These are phyloP conservation scores for Aspergillus sp. DNA, from an alignment of 2,329 filamentous ascomycete species.

Conservation along the genomic window DNA sequence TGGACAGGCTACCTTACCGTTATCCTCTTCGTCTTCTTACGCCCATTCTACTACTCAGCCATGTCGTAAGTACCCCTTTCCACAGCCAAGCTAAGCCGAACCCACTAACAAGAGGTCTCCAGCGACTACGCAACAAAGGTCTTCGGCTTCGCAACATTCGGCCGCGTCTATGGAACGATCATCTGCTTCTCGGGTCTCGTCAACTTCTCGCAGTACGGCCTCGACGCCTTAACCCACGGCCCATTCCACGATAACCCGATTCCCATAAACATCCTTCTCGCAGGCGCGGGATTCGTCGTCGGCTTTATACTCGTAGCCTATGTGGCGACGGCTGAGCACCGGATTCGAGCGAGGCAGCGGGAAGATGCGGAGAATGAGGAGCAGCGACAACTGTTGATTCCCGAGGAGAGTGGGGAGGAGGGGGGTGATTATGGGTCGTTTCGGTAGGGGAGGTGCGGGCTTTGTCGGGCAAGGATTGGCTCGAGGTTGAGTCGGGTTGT, in stretches of 20 bases:
- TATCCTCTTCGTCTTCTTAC: slow-evolving; percentile 80
- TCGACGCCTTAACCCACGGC: slow-evolving; percentile 78
- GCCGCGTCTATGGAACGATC: slow-evolving; percentile 87
- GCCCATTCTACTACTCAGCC: slow-evolving; percentile 88
- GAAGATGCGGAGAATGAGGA: slow-evolving; percentile 29
- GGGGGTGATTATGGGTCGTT: not conserved
- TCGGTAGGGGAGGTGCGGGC: not conserved
- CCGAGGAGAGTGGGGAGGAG: slow-evolving; percentile 7
- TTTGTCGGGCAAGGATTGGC: not conserved
- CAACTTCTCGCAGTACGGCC: slow-evolving; percentile 79
- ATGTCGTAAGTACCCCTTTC: slow-evolving; percentile 62
- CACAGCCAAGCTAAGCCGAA: not conserved
- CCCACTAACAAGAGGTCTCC: not conserved
- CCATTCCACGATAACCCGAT: slow-evolving; percentile 73
- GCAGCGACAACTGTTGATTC: slow-evolving; percentile 8
- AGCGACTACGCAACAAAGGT: slow-evolving; percentile 87
- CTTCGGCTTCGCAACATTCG: slow-evolving; percentile 89
- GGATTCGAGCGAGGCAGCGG: slow-evolving; percentile 26
- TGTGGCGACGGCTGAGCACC: slow-evolving; percentile 51
- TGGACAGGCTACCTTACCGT: slow-evolving; percentile 74
- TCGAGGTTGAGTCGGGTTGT: not conserved
- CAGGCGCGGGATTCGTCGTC: slow-evolving; percentile 65
- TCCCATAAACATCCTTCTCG: slow-evolving; percentile 74
- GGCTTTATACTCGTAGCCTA: slow-evolving; percentile 69
- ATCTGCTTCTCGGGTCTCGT: slow-evolving; percentile 83